Evolutionary conservation across 2,329 filamentous ascomycete genomes (phyloP).

Genomic region (Pestalotiopsis sp.): DNA sequence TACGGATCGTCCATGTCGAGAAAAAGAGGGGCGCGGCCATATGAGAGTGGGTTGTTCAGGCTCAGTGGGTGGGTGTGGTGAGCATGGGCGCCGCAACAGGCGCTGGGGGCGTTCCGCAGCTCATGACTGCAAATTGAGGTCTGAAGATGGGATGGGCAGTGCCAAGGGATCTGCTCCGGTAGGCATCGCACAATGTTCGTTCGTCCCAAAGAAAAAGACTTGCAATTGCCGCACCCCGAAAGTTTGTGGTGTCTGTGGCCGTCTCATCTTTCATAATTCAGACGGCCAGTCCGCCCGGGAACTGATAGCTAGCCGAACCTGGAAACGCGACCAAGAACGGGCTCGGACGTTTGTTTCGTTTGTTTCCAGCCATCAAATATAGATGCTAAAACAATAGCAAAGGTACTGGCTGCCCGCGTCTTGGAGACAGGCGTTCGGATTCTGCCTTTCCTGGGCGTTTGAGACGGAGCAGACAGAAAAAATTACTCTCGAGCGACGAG

Average conservation of each 20-base stretch:
- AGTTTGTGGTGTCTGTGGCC: background rate
- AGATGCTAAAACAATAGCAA: background rate
- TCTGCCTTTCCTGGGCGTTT: background rate
- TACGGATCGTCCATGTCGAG: background rate
- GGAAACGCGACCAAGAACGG: background rate
- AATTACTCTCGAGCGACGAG: background rate
- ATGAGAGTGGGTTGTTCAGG: background rate
- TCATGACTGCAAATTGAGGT: background rate
- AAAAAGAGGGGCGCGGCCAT: background rate
- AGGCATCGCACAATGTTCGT: background rate
- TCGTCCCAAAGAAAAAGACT: background rate
- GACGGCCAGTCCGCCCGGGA: background rate
- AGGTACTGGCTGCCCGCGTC: background rate
- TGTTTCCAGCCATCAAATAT: background rate
- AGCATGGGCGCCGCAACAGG: too few relatives aligned
- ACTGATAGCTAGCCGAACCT: background rate
- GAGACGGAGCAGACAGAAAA: background rate
- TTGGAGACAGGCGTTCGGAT: background rate
- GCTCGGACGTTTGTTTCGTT: background rate
- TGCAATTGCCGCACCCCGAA: background rate
- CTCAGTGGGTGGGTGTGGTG: background rate
- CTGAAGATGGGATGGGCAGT: background rate
- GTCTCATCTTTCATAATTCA: background rate
- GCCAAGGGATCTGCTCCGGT: background rate
- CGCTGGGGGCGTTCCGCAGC: background rate